phyloP scores from a whole-genome alignment of 371 early-diverging fungal genomes.

The Mortierella sp. region DNA sequence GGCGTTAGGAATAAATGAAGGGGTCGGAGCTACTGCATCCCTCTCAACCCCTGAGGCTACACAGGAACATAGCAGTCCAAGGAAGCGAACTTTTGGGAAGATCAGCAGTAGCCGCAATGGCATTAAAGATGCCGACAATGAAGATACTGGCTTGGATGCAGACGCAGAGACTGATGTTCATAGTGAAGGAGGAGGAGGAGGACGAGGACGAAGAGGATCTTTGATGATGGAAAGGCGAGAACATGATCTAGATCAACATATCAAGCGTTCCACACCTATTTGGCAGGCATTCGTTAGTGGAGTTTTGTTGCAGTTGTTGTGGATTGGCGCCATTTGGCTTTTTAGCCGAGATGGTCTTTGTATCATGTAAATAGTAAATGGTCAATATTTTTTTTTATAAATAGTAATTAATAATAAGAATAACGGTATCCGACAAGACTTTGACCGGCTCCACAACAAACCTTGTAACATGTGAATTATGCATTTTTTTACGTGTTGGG shows the following conservation, averaged over 20 bases:
- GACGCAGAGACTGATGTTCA: slow-evolving; percentile 7
- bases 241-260: not conserved
- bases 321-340: slow-evolving; percentile 36
- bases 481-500: too few relatives aligned
- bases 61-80: not conserved
- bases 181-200: not conserved
- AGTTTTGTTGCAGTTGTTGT: slow-evolving; percentile 25
- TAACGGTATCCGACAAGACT: too few relatives aligned
- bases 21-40: not conserved
- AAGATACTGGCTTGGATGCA: not conserved
- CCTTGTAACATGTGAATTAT: too few relatives aligned
- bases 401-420: too few relatives aligned
- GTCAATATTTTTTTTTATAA: not conserved
- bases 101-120: too few relatives aligned
- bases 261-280: not conserved
- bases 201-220: not conserved
- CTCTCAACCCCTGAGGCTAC: not conserved
- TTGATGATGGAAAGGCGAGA: not conserved
- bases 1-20: not conserved
- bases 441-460: too few relatives aligned
- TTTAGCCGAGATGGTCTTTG: slow-evolving; percentile 37
- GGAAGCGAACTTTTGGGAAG: not conserved
- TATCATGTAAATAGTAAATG: not conserved
- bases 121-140: not conserved
- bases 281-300: slow-evolving; percentile 41